Evolutionary conservation across 257 asterid species (phyloP).

Genomic region (Solanum etuberosum): DNA sequence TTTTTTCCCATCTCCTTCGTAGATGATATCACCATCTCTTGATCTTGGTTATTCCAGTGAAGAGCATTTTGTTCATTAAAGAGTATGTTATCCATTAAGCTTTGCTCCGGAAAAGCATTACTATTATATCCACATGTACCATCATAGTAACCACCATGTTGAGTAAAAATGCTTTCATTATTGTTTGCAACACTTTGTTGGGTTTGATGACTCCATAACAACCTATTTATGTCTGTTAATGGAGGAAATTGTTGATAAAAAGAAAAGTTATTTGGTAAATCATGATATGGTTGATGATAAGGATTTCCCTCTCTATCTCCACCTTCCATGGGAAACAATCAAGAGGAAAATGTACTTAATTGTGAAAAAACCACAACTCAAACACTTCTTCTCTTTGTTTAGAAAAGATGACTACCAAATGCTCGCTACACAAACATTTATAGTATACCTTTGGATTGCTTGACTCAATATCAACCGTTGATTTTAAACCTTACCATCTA

Average conservation of each 20-base stretch:
- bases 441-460: constrained; percentile 11
- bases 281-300: not conserved
- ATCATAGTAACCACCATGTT: not conserved
- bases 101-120: not conserved
- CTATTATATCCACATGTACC: not conserved
- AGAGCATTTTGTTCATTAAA: not conserved
- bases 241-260: constrained; percentile 15
- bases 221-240: constrained; percentile 18
- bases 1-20: not conserved
- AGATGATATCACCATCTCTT: not conserved
- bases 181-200: not conserved
- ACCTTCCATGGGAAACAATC: constrained; percentile 28
- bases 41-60: not conserved
- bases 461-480: constrained; percentile 30
- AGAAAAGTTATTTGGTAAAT: constrained; percentile 4
- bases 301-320: constrained; percentile 1
- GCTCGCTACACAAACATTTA: constrained; percentile 1
- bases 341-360: not conserved
- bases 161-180: not conserved
- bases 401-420: not conserved
- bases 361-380: not conserved
- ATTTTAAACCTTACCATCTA: constrained; percentile 21
- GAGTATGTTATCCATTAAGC: not conserved
- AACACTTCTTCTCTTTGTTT: not conserved
- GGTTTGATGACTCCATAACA: constrained; percentile 18